Percentiles rank a stretch among this genome's conserved stretches.
Conservation (phyloP, 495 filamentous ascomycete genomes). For the Parmelia sp. region DNA sequence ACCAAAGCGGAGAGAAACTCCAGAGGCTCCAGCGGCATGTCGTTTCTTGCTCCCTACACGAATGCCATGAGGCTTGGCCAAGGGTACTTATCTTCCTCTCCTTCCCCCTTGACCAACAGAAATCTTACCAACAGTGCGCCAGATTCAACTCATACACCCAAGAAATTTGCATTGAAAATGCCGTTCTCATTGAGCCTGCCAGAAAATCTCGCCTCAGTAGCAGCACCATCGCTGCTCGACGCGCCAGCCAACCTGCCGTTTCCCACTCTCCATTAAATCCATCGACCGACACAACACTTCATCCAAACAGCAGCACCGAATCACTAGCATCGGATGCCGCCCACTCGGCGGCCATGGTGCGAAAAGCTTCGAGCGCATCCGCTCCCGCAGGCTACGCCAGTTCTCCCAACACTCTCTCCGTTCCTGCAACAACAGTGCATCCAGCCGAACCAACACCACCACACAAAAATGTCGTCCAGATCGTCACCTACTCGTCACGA, state of each 20-base stretch:
- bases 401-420: neutral
- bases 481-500: slow-evolving; percentile 32
- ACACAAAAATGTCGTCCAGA: slow-evolving; percentile 19
- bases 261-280: neutral
- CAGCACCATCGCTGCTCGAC: neutral
- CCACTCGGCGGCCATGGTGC: neutral
- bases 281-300: neutral
- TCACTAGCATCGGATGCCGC: neutral
- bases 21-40: slow-evolving; percentile 8
- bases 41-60: slow-evolving; percentile 29
- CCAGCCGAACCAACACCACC: slow-evolving; percentile 1
- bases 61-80: slow-evolving; percentile 31
- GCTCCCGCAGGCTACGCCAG: neutral
- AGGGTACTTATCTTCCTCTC: slow-evolving; percentile 6
- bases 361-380: neutral
- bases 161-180: slow-evolving; percentile 30
- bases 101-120: neutral
- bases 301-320: neutral
- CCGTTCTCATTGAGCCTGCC: slow-evolving; percentile 26
- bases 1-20: neutral
- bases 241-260: neutral
- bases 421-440: neutral
- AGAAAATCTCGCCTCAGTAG: slow-evolving; percentile 10
- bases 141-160: slow-evolving; percentile 33
- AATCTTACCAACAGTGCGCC: neutral